Conservation (phyloP, 257 asterid genomes). For the Primulina huaijiensis region DNA sequence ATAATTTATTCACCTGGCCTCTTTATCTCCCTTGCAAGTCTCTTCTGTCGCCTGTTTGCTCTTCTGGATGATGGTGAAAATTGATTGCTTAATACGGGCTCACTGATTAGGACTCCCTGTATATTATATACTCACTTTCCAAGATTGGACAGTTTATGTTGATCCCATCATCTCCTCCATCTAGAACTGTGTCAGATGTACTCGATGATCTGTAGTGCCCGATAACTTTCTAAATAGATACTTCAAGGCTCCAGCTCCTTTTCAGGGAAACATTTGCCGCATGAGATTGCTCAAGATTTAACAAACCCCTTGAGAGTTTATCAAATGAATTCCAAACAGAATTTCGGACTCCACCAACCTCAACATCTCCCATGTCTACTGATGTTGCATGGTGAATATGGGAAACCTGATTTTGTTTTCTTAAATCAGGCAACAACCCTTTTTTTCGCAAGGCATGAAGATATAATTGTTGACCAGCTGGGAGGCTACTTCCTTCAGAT, state of each 20-base stretch:
- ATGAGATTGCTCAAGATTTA: slow-evolving; percentile 63
- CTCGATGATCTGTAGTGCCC: slow-evolving; percentile 59
- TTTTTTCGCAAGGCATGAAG: slow-evolving; percentile 80
- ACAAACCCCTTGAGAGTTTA: slow-evolving; percentile 45
- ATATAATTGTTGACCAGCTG: slow-evolving; percentile 64
- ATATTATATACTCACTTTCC: slow-evolving; percentile 96
- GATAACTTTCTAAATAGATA: slow-evolving; percentile 74
- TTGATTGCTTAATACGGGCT: slow-evolving; percentile 57
- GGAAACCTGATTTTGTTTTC: slow-evolving; percentile 72
- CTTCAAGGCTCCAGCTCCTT: slow-evolving; percentile 94
- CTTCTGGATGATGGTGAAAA: slow-evolving; percentile 77
- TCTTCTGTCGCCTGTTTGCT: slow-evolving; percentile 66
- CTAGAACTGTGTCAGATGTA: slow-evolving; percentile 41
- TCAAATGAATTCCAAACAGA: slow-evolving; percentile 43
- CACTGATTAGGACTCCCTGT: slow-evolving; percentile 94
- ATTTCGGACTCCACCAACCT: slow-evolving; percentile 45
- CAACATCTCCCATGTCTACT: slow-evolving; percentile 49
- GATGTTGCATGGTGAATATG: slow-evolving; percentile 59
- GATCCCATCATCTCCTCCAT: slow-evolving; percentile 46
- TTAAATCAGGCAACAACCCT: slow-evolving; percentile 78
- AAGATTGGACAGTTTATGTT: slow-evolving; percentile 56
- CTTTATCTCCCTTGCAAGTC: slow-evolving; percentile 65
- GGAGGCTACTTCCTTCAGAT: slow-evolving; percentile 75
- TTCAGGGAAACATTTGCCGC: slow-evolving; percentile 54
- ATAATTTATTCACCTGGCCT: slow-evolving; percentile 88